Evolutionary conservation across 352 stramenopile species (phyloP).

Genomic region (Phytophthora capsici): DNA sequence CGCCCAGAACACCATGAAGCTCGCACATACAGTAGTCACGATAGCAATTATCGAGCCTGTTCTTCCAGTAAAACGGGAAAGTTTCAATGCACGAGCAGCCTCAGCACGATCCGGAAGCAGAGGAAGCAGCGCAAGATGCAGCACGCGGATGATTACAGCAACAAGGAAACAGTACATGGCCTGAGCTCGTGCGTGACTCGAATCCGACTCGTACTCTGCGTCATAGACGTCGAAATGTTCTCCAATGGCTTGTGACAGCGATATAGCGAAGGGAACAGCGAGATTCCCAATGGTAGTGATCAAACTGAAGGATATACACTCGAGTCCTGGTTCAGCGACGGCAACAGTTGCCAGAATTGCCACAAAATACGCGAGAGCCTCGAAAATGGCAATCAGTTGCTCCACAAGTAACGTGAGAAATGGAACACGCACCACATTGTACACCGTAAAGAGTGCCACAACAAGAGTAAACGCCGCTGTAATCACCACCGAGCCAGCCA

Average conservation of each 20-base stretch:
- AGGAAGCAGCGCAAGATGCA: constrained; percentile 43
- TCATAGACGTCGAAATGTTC: constrained; percentile 71
- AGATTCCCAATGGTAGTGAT: constrained; percentile 66
- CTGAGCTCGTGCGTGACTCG: constrained; percentile 44
- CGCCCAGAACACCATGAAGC: constrained; percentile 60
- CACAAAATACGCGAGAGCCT: constrained; percentile 65
- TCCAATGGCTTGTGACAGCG: constrained; percentile 69
- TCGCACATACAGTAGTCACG: constrained; percentile 29
- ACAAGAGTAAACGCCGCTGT: constrained; percentile 48
- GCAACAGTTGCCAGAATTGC: constrained; percentile 55
- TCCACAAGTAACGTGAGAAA: constrained; percentile 56
- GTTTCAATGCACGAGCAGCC: constrained; percentile 40
- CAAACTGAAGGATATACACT: constrained; percentile 56
- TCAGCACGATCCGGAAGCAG: constrained; percentile 53
- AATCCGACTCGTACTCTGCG: constrained; percentile 54
- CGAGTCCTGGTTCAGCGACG: constrained; percentile 51
- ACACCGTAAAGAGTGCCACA: constrained; percentile 59
- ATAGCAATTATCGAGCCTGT: constrained; percentile 35
- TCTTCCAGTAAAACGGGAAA: constrained; percentile 25
- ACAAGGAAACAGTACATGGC: constrained; percentile 61
- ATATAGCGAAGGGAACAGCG: constrained; percentile 56
- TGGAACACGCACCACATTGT: constrained; percentile 59
- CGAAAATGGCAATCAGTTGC: constrained; percentile 52
- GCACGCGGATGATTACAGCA: constrained; percentile 39
- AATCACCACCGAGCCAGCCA: constrained; percentile 38